Evolutionary conservation across 208 protist genomes (phyloP).

Genomic region (Wallacemonas sp.): DNA sequence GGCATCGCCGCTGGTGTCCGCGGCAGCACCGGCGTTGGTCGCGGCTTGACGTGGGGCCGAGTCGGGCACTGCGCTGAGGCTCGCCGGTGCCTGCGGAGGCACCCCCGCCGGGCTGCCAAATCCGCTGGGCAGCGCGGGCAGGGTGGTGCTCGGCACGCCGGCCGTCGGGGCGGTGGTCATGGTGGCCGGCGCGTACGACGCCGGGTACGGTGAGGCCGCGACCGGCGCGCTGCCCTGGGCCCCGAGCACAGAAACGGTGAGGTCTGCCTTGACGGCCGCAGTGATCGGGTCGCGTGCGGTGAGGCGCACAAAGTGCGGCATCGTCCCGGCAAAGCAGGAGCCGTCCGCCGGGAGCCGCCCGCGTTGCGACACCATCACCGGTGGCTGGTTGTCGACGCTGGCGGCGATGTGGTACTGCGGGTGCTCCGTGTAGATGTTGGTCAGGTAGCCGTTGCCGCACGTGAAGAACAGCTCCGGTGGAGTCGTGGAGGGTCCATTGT

Average conservation of each 20-base stretch:
- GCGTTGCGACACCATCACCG: constrained; percentile 57
- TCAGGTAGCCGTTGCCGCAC: constrained; percentile 52
- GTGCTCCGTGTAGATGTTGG: constrained; percentile 64
- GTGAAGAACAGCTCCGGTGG: constrained; percentile 63
- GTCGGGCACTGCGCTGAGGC: constrained; percentile 4
- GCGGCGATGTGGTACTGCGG: constrained; percentile 56
- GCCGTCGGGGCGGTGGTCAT: not conserved
- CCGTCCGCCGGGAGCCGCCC: constrained; percentile 52
- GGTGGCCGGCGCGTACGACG: not conserved
- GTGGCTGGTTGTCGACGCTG: constrained; percentile 51
- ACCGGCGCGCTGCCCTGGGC: constrained; percentile 5
- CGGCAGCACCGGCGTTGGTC: not conserved
- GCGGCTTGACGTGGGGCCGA: not conserved
- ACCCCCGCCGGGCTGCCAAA: not conserved
- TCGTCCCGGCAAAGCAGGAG: constrained; percentile 24
- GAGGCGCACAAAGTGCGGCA: constrained; percentile 61
- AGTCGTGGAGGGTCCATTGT: constrained; percentile 14
- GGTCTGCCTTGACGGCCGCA: constrained; percentile 42
- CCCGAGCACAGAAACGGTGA: constrained; percentile 50
- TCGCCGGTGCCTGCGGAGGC: constrained; percentile 12
- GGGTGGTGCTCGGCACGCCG: not conserved
- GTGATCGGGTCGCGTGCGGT: constrained; percentile 53
- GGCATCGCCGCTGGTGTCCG: not conserved
- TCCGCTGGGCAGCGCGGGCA: not conserved
- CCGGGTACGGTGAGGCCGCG: constrained; percentile 5